Evolutionary conservation across 78 protist genomes (phyloP).

Genomic region (Dictyostelium citrinum): DNA sequence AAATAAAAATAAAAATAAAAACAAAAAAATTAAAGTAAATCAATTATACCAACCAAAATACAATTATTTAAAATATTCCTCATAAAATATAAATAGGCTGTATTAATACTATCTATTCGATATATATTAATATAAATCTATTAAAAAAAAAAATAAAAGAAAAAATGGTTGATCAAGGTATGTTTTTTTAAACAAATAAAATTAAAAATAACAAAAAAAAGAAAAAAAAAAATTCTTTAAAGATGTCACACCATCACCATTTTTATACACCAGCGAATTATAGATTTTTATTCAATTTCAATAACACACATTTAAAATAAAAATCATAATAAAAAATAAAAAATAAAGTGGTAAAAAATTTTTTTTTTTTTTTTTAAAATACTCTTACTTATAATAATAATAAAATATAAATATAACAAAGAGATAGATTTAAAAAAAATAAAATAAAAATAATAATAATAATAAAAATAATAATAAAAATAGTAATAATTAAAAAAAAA

Average conservation of each 20-base stretch:
- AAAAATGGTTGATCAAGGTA: background rate
- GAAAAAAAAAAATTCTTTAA: background rate
- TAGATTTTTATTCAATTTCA: background rate
- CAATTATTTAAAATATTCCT: background rate
- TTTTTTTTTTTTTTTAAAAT: too few species aligned
- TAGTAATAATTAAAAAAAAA: background rate
- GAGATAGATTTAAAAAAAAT: background rate
- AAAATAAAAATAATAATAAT: background rate
- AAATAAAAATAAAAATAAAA: background rate
- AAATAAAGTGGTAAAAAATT: background rate
- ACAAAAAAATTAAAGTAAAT: background rate
- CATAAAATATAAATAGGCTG: background rate
- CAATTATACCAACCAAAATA: background rate
- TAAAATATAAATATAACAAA: background rate
- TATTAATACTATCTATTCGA: background rate
- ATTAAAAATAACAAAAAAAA: background rate
- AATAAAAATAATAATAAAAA: background rate
- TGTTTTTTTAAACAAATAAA: background rate
- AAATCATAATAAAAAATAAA: background rate
- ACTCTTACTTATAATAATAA: too few species aligned
- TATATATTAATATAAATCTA: background rate
- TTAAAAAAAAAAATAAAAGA: background rate
- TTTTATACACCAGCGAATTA: background rate
- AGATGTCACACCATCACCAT: background rate
- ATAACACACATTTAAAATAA: background rate